Conservation (phyloP, 441 rosid species). For the Brassica balearica region DNA sequence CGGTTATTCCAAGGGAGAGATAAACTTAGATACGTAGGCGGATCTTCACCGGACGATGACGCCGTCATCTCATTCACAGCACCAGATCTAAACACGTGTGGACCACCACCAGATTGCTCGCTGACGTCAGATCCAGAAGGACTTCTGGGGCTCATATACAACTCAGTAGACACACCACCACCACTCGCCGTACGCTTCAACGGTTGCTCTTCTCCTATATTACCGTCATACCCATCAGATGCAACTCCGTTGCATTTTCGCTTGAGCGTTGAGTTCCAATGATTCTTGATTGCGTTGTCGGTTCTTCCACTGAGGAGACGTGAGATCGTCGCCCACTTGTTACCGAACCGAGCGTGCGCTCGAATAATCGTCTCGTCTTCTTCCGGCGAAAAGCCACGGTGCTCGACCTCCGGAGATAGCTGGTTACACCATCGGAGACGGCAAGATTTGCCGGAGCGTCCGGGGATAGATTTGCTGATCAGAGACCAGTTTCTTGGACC, state of each 20-base stretch:
- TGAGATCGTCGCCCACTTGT: constrained; percentile 78
- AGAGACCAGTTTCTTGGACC: constrained; percentile 74
- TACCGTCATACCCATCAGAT: constrained; percentile 29
- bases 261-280: constrained; percentile 73
- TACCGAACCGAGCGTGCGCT: constrained; percentile 66
- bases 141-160: constrained; percentile 57
- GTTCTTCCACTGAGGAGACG: constrained; percentile 73
- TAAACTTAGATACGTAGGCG: constrained; percentile 59
- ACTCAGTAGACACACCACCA: constrained; percentile 51
- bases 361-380: constrained; percentile 62
- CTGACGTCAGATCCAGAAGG: constrained; percentile 67
- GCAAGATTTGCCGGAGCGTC: constrained; percentile 71
- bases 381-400: constrained; percentile 61
- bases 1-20: constrained; percentile 52
- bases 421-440: constrained; percentile 76
- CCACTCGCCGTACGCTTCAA: constrained; percentile 54
- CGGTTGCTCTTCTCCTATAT: constrained; percentile 41
- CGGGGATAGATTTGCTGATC: constrained; percentile 66
- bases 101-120: constrained; percentile 53
- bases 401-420: constrained; percentile 68
- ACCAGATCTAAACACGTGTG: constrained; percentile 50
- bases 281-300: constrained; percentile 77
- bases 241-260: constrained; percentile 53
- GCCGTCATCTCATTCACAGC: constrained; percentile 49
- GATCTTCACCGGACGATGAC: constrained; percentile 51